Evolutionary conservation across 371 early-diverging fungal species (phyloP), one percentile per base, ranked within the genome.

Genomic region (Mortierella sp.): DNA sequence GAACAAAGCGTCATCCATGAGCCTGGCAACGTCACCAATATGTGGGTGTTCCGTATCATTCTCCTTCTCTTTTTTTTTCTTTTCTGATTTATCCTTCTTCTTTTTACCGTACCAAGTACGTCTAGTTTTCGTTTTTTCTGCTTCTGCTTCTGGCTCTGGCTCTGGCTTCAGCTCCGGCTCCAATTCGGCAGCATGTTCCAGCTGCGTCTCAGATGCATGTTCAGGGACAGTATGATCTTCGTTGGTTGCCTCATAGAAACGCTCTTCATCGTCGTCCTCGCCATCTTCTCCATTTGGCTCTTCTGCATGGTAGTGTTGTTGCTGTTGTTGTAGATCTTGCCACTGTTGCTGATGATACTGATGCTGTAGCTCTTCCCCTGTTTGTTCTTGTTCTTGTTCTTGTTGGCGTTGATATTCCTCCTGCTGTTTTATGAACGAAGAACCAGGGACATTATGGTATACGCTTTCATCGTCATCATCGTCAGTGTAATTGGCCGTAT

Each of bases 81-180:
- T 63, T 43, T 72, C 55, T 28, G 22, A 24, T 28, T 59, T 76
- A 38, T 71, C 76, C 57, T 76, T 77, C 69, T 80, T 80, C 58
- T 74, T 80, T 60, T 70, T 74, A 53, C 82, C 82, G n/a, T 50
- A 81, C 82, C 82, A 81, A 4, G 73, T 76, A 6, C 82, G 82
- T 38, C 62, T 81, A 16, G 73, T 43, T 40, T 81, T 81, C 15
- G 69, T 28, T 55, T 81, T 81, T 47, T 73, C 74, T 41, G 70
- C 45, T 9, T 19, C 63, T 21, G 60, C 5, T 5, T 43, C 67
- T 24, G 13, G 22, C 4, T 22, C 59, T n/a, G 13, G 10, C 13
- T 55, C 47, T 21, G 33, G 59, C 36, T 59, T 10, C 5, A 24
- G 21, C 24, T n/a, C 63, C 19, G 13, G 4, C 7, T 32, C 24